Conservation (phyloP, 352 stramenopile species). For the Phytopythium sindhum region DNA sequence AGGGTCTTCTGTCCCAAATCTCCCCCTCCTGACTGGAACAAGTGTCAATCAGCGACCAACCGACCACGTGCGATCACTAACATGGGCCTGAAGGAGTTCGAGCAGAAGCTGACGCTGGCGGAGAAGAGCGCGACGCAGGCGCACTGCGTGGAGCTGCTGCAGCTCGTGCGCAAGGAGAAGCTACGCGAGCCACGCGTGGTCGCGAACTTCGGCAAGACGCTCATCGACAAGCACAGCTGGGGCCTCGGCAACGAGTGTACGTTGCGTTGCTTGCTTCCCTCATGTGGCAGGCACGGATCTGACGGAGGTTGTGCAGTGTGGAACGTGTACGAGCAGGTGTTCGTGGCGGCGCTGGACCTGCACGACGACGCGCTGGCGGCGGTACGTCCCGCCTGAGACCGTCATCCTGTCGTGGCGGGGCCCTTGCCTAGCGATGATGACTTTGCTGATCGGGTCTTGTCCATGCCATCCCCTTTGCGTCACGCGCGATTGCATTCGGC, state of each 20-base stretch:
- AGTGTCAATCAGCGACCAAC: not conserved
- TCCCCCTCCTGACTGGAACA: not conserved
- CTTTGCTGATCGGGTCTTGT: not conserved
- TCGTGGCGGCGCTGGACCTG: slow-evolving; percentile 59
- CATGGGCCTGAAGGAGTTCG: slow-evolving; percentile 39
- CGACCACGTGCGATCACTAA: not conserved
- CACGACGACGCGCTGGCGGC: slow-evolving; percentile 50
- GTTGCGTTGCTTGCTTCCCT: slow-evolving; percentile 1
- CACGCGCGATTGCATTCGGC: not conserved
- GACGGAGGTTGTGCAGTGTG: slow-evolving; percentile 29
- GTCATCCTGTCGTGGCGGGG: no score
- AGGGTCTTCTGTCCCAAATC: not conserved
- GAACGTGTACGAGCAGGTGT: slow-evolving; percentile 65
- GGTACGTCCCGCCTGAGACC: slow-evolving; percentile 3
- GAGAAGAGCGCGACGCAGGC: slow-evolving; percentile 27
- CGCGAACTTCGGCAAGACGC: slow-evolving; percentile 31
- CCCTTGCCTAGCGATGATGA: no score
- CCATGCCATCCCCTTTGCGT: not conserved
- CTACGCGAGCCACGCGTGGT: slow-evolving; percentile 37
- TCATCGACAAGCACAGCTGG: slow-evolving; percentile 54
- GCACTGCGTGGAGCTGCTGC: slow-evolving; percentile 41
- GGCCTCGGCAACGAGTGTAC: slow-evolving; percentile 48
- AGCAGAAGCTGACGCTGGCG: slow-evolving; percentile 39
- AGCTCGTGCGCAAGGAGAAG: slow-evolving; percentile 60
- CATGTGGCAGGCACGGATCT: not conserved